phyloP scores from a whole-genome alignment of 257 asterid species.

The Solanum habrochaites region DNA sequence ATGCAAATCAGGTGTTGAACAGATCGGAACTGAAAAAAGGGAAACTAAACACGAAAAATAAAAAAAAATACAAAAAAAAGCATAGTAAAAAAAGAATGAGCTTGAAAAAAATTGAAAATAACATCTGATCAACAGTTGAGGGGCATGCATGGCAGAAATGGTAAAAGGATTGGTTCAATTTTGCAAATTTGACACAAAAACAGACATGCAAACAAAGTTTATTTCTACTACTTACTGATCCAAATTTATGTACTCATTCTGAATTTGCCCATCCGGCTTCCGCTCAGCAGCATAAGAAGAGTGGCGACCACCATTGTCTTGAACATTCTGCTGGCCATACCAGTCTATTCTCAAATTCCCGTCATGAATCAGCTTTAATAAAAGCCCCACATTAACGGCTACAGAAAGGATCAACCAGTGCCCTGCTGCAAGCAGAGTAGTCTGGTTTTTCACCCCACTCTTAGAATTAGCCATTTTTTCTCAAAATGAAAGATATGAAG shows the following conservation, averaged over 20 bases:
- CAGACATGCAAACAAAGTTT: background rate
- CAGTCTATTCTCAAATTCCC: background rate
- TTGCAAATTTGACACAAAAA: background rate
- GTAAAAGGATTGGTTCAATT: background rate
- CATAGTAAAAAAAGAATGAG: background rate
- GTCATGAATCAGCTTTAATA: constrained; percentile 10
- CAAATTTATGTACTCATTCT: constrained; percentile 29
- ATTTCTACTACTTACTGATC: constrained; percentile 59
- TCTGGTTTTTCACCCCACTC: background rate
- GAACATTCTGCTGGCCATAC: background rate
- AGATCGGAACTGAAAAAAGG: background rate
- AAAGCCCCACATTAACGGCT: constrained; percentile 16
- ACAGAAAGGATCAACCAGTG: constrained; percentile 13
- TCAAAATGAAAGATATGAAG: background rate
- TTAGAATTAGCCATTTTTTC: background rate
- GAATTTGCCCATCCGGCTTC: background rate
- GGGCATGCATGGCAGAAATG: background rate
- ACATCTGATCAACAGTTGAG: background rate
- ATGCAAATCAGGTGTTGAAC: background rate
- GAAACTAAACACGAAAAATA: background rate
- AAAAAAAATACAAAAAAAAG: background rate
- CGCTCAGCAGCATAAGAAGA: background rate
- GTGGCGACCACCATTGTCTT: background rate
- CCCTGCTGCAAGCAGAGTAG: background rate
- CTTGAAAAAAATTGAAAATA: background rate